These are phyloP conservation scores for Raphanus raphanistrum DNA, from an alignment of 345 rosid genomes.

Conservation along the genomic window DNA sequence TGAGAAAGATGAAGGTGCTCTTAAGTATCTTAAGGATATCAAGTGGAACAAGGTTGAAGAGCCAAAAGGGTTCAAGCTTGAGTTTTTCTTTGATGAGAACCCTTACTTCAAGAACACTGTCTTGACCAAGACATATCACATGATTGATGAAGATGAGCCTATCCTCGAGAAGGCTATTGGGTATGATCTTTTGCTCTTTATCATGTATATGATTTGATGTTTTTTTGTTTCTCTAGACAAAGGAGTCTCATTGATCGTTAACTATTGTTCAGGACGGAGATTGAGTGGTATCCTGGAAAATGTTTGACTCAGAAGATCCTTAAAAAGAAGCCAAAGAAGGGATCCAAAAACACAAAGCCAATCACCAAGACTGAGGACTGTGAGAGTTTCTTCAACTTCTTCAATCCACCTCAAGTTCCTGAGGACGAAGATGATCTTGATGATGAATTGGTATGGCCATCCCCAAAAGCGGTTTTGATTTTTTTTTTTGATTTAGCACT, in stretches of 20 bases:
- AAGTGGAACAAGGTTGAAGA: slow-evolving; percentile 4
- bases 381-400: slow-evolving; percentile 85
- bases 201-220: neutral
- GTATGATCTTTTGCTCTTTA: neutral
- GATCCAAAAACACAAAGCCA: slow-evolving; percentile 86
- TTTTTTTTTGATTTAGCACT: neutral
- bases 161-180: neutral
- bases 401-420: slow-evolving; percentile 91
- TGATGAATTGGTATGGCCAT: slow-evolving; percentile 61
- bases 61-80: slow-evolving; percentile 2
- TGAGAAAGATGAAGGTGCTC: slow-evolving; percentile 6
- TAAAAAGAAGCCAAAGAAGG: slow-evolving; percentile 92
- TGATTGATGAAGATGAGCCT: neutral
- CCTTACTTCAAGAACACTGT: slow-evolving; percentile 3
- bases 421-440: slow-evolving; percentile 92
- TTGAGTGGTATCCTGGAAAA: slow-evolving; percentile 66
- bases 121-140: slow-evolving; percentile 2
- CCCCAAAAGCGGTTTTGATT: neutral
- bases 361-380: slow-evolving; percentile 87
- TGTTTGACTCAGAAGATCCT: slow-evolving; percentile 81
- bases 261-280: slow-evolving; percentile 58
- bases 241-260: neutral
- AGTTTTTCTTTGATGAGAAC: neutral
- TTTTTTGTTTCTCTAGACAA: neutral
- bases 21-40: neutral